These are phyloP conservation scores for Alternaria ventricosa DNA, from an alignment of 2,329 filamentous ascomycete genomes.

Conservation along the genomic window DNA sequence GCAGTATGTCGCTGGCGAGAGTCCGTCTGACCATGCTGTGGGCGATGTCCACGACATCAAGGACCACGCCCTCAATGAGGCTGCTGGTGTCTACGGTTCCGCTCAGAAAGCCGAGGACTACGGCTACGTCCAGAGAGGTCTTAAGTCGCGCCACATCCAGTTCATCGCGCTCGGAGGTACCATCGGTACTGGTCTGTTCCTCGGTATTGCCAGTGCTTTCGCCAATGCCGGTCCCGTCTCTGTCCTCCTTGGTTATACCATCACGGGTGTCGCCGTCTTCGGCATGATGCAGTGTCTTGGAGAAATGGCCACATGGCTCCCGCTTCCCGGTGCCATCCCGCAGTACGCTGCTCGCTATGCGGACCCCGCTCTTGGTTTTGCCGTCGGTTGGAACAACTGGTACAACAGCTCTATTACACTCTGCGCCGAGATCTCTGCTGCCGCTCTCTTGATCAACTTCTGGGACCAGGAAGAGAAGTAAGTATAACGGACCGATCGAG, in stretches of 20 bases:
- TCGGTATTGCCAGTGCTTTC: slow-evolving; percentile 44
- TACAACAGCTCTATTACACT: slow-evolving; percentile 45
- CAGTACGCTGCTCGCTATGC: slow-evolving; percentile 51
- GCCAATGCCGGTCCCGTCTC: slow-evolving; percentile 43
- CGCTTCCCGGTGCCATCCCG: slow-evolving; percentile 47
- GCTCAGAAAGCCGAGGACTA: slow-evolving; percentile 50
- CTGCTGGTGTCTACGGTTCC: slow-evolving; percentile 61
- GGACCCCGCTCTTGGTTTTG: slow-evolving; percentile 53
- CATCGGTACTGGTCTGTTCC: slow-evolving; percentile 52
- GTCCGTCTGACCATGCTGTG: slow-evolving; percentile 26
- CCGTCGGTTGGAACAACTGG: slow-evolving; percentile 35
- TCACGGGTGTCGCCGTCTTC: slow-evolving; percentile 45
- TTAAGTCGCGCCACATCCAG: slow-evolving; percentile 63
- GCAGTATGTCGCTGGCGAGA: slow-evolving; percentile 27
- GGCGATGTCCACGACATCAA: slow-evolving; percentile 34
- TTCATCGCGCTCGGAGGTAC: slow-evolving; percentile 67
- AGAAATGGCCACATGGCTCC: slow-evolving; percentile 52
- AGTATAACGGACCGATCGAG: neutral
- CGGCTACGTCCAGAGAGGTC: slow-evolving; percentile 27
- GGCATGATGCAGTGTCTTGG: slow-evolving; percentile 53
- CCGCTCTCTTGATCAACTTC: slow-evolving; percentile 40
- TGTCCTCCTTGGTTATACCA: slow-evolving; percentile 45
- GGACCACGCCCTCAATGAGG: slow-evolving; percentile 51
- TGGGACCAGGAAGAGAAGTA: slow-evolving; percentile 41
- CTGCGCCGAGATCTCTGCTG: slow-evolving; percentile 47